A percentile compares a stretch with the other conserved stretches of the same genome.
phyloP scores from a whole-genome alignment of 176 grass and related monocot species.

The Carex scoparia region DNA sequence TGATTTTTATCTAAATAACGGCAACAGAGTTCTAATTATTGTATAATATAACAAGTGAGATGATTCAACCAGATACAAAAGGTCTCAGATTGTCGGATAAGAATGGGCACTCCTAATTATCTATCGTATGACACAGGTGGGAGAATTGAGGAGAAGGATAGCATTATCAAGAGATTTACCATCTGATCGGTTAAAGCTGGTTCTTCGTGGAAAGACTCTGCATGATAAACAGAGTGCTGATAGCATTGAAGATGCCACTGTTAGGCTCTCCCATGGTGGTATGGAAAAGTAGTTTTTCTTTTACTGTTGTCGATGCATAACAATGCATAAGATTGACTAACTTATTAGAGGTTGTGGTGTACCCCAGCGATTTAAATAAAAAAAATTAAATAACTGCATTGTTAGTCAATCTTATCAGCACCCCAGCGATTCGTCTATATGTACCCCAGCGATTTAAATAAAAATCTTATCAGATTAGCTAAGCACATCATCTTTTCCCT shows the following conservation, averaged over 20 bases:
- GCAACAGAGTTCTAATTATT: not conserved
- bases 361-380: not conserved
- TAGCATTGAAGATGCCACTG: slow-evolving; percentile 34
- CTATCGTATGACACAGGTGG: slow-evolving; percentile 30
- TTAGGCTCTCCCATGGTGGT: slow-evolving; percentile 36
- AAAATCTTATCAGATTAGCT: not conserved
- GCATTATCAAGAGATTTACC: slow-evolving; percentile 43
- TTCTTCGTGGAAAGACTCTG: slow-evolving; percentile 55
- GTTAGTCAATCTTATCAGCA: not conserved
- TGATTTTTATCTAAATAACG: not conserved
- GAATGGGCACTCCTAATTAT: not conserved
- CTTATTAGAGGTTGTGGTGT: not conserved
- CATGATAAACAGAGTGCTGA: slow-evolving; percentile 27
- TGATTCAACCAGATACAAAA: not conserved
- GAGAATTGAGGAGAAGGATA: slow-evolving; percentile 51
- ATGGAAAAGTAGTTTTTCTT: slow-evolving; percentile 9
- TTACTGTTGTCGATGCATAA: not conserved
- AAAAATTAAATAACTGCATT: too few relatives aligned
- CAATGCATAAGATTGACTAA: not conserved
- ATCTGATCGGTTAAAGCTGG: slow-evolving; percentile 56
- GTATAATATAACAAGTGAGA: not conserved
- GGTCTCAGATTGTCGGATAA: not conserved
- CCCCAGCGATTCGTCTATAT: not conserved
- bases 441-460: not conserved
- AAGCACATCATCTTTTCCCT: not conserved